A percentile compares a stretch with the other conserved stretches of the same genome.
Conservation (phyloP, 2,329 filamentous ascomycete genomes). For the Raffaelea ambrosiae region DNA sequence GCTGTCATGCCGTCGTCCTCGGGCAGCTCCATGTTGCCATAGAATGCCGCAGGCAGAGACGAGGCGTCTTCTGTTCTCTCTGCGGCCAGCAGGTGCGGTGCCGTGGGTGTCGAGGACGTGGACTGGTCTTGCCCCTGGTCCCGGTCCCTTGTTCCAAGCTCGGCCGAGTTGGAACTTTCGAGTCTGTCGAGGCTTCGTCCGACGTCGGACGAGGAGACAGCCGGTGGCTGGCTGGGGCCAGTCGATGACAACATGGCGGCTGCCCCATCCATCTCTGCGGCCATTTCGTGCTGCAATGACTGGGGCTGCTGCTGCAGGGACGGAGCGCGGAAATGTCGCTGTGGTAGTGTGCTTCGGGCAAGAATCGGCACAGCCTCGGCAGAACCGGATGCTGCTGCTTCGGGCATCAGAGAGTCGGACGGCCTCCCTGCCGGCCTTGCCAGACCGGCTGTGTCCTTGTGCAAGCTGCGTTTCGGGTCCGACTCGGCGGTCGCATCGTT, state of each 20-base stretch:
- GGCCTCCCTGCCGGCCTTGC: not conserved
- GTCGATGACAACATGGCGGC: not conserved
- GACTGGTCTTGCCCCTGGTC: not conserved
- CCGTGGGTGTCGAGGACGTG: no score
- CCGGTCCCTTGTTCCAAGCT: not conserved
- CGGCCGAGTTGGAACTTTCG: no score
- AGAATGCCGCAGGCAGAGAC: conserved; percentile 9
- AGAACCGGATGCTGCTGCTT: not conserved
- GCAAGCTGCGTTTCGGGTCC: conserved; percentile 5
- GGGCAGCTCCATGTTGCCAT: conserved; percentile 39
- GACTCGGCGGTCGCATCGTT: conserved; percentile 14
- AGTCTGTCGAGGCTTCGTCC: no score
- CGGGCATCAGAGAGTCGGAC: not conserved
- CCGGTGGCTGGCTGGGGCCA: no score
- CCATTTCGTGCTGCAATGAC: not conserved
- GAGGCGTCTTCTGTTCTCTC: no score
- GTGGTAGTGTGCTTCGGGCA: not conserved
- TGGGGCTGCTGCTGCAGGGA: not conserved
- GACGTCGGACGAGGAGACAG: no score
- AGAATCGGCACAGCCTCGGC: not conserved
- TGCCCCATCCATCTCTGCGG: not conserved
- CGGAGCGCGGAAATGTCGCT: not conserved
- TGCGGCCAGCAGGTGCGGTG: no score
- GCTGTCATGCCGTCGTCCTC: conserved; percentile 72
- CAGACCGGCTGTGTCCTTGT: not conserved